These are phyloP conservation scores for Xerocomus brunneocitrinus DNA, from an alignment of 768 basidiomycete genomes.

Conservation along the genomic window DNA sequence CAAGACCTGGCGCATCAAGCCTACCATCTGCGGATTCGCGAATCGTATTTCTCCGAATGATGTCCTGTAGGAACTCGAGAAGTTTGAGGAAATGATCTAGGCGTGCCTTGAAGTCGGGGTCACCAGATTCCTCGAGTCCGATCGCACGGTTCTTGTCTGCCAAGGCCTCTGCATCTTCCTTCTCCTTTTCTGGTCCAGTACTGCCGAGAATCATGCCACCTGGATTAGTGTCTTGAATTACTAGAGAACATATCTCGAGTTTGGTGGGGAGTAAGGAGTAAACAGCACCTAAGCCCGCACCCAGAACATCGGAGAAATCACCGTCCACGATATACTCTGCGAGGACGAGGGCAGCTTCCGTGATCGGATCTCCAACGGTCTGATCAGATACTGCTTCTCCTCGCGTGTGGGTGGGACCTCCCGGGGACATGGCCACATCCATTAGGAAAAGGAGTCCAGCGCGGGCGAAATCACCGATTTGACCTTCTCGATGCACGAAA, in stretches of 20 bases:
- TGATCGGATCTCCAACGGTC: slow-evolving; percentile 55
- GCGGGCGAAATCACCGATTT: slow-evolving; percentile 89
- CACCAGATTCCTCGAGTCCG: slow-evolving; percentile 75
- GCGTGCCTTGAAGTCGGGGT: slow-evolving; percentile 68
- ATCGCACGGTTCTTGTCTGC: slow-evolving; percentile 50
- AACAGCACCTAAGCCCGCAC: slow-evolving; percentile 87
- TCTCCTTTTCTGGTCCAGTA: slow-evolving; percentile 51
- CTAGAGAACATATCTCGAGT: slow-evolving; percentile 58
- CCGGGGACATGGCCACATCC: slow-evolving; percentile 92
- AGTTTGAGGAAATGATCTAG: slow-evolving; percentile 88
- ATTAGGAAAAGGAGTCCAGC: slow-evolving; percentile 91
- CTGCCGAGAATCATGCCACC: slow-evolving; percentile 73
- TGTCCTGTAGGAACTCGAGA: slow-evolving; percentile 88
- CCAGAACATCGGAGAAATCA: slow-evolving; percentile 98
- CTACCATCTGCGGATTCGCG: slow-evolving; percentile 33
- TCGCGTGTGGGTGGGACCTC: slow-evolving; percentile 42
- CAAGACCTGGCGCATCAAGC: slow-evolving; percentile 56
- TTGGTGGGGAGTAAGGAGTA: slow-evolving; percentile 90
- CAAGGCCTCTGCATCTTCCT: slow-evolving; percentile 48
- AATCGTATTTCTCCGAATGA: slow-evolving; percentile 62
- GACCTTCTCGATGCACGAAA: slow-evolving; percentile 90
- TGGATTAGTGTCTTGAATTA: slow-evolving; percentile 34
- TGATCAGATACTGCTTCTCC: slow-evolving; percentile 29
- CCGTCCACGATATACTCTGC: slow-evolving; percentile 93
- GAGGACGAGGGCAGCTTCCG: slow-evolving; percentile 80